A percentile compares a stretch with the other conserved stretches of the same genome.
Evolutionary conservation across 2,329 filamentous ascomycete genomes (phyloP).

Genomic region (Stagonosporopsis cucurbitacearum): DNA sequence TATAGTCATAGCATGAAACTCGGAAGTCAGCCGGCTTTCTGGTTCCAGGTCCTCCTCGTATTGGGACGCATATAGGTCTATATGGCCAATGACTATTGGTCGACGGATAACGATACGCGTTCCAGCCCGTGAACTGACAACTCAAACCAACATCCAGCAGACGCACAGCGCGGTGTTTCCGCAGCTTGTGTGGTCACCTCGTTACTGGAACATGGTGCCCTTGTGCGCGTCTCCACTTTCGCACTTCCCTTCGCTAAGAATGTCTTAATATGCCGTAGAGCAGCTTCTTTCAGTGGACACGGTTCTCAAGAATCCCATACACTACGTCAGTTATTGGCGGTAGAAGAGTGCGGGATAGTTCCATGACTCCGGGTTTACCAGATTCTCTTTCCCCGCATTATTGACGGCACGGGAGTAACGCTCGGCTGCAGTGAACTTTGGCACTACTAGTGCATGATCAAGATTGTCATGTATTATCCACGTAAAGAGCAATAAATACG

Average conservation of each 20-base stretch:
- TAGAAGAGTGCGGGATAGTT: conserved; percentile 6
- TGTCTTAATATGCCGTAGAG: not conserved
- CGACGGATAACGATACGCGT: not conserved
- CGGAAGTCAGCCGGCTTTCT: not conserved
- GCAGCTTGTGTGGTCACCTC: not conserved
- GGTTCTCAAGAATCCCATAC: not conserved
- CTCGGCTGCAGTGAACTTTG: conserved; percentile 2
- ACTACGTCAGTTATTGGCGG: not conserved
- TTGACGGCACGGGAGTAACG: conserved; percentile 7
- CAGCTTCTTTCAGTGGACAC: not conserved
- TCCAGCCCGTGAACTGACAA: not conserved
- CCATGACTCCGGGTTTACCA: not conserved
- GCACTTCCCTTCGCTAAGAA: not conserved
- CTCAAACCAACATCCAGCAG: not conserved
- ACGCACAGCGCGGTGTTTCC: conserved; percentile 6
- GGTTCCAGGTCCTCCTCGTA: not conserved
- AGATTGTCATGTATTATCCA: not conserved
- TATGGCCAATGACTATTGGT: not conserved
- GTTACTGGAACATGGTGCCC: not conserved
- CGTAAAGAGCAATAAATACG: not conserved
- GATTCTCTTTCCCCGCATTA: conserved; percentile 10
- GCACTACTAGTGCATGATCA: not conserved
- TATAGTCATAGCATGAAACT: not conserved
- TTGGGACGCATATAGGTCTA: not conserved
- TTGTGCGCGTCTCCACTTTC: not conserved